Evolutionary conservation across 805 yeast genomes (phyloP), one percentile per base, ranked within the genome.

Genomic region (Ogataea ramenticola): DNA sequence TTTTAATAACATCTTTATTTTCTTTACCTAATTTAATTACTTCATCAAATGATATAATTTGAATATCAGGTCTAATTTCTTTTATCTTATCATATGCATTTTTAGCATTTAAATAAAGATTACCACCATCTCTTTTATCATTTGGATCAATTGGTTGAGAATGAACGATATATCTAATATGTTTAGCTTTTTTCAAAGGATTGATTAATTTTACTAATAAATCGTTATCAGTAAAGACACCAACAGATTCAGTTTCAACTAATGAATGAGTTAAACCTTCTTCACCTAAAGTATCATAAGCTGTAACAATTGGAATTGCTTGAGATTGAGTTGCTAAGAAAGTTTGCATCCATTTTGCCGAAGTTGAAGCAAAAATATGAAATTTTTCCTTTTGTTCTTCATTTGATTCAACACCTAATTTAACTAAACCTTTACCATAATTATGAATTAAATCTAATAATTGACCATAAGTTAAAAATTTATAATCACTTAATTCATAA

Each of bases 221-320:
- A 17, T 76, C 71, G 58, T 85, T 89, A 62, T 93, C 98, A 39
- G 96, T 85, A 65, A 84, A 88, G 47, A 93, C 71, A 20, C 82
- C 95, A 43, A 65, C 71, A 24, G 96, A 79, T 40, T 74, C 86
- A 4, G 98, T 88, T 67, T 90, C 86, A 35, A 75, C 72, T 58
- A 93, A 72, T 3, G 97, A 89, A 65, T 85, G 95, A 45, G 82
- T 83, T 58, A 90, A 74, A 21, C 96, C 96, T 32, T 75, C 74
- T 65, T 88, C 95, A 46, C 97, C 97, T 52, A 90, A 72, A 36
- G 96, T 88, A 64, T 90, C 97, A 65, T 93, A 93, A 33, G 99
- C 98, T 15, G 99, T 93, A 35, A 89, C 98, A 45, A 85, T 75
- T 21, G 98, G 86, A 47, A 93, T 82, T 41, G 75, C 67, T 65